A percentile compares a stretch with the other conserved stretches of the same genome.
Evolutionary conservation across 140 eudicot genomes (phyloP).

Genomic region (Erigeron philadelphicus): DNA sequence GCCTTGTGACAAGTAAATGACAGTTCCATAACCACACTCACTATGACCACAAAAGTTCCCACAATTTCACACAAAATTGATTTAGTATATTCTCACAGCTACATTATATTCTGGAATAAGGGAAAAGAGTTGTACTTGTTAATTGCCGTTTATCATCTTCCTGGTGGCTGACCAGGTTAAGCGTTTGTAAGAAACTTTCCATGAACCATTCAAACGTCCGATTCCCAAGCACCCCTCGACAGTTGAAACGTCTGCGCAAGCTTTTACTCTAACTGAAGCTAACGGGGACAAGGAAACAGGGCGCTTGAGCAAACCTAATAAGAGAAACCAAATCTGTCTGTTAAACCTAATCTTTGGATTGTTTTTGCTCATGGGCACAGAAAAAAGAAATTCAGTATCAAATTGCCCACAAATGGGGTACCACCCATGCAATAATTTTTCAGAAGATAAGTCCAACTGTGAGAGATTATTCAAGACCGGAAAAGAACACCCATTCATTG

Average conservation of each 20-base stretch:
- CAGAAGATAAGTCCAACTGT: too few relatives aligned
- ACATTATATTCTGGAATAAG: conserved; percentile 1
- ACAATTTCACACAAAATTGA: neutral
- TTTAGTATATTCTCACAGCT: neutral
- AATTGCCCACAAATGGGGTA: too few relatives aligned
- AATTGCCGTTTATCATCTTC: neutral
- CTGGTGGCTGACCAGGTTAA: conserved; percentile 53
- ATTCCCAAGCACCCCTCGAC: conserved; percentile 36
- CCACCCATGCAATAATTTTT: too few relatives aligned
- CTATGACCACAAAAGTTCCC: neutral
- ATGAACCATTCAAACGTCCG: conserved; percentile 85
- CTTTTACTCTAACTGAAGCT: conserved; percentile 35
- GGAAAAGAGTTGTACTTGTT: neutral
- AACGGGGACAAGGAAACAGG: conserved; percentile 34
- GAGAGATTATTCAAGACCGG: too few relatives aligned
- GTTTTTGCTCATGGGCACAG: too few relatives aligned
- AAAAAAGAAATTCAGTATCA: too few relatives aligned
- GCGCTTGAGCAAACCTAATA: conserved; percentile 41
- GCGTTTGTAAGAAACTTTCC: conserved; percentile 84
- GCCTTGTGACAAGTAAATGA: neutral
- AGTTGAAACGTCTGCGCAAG: conserved; percentile 37
- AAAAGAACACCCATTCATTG: too few relatives aligned
- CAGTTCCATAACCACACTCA: neutral
- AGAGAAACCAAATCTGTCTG: conserved; percentile 54
- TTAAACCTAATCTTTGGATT: conserved; percentile 34